These are phyloP conservation scores for Hypsizygus marmoreus DNA, from an alignment of 768 basidiomycete species.

Conservation along the genomic window DNA sequence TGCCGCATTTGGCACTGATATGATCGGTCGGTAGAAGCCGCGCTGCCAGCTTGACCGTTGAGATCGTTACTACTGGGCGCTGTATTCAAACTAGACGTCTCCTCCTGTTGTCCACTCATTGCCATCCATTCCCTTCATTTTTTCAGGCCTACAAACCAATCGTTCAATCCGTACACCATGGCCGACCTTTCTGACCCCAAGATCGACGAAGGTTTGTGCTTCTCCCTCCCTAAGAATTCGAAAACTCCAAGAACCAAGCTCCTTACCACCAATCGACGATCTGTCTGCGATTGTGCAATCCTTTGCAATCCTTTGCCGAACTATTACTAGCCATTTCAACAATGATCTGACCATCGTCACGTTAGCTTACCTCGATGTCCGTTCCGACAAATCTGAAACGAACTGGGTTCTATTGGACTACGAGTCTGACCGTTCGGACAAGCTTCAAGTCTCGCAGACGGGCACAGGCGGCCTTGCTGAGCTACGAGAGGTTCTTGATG, in stretches of 20 bases:
- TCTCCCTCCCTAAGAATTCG: background rate
- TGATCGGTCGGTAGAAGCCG: conserved; percentile 27
- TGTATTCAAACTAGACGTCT: conserved; percentile 4
- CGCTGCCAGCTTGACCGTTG: conserved; percentile 2
- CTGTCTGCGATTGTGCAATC: background rate
- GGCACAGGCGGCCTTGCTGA: conserved; percentile 81
- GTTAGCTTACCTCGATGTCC: conserved; percentile 87
- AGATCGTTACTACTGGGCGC: conserved; percentile 3
- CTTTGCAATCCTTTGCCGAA: conserved; percentile 9
- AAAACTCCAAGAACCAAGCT: background rate
- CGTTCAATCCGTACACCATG: conserved; percentile 42
- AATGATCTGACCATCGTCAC: conserved; percentile 26
- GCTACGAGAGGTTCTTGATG: conserved; percentile 70
- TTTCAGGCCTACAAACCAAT: background rate
- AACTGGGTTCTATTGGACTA: conserved; percentile 94
- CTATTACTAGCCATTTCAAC: conserved; percentile 4
- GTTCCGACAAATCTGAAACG: conserved; percentile 80
- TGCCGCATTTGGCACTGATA: conserved; percentile 11
- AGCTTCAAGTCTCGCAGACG: conserved; percentile 72
- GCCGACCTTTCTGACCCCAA: conserved; percentile 77
- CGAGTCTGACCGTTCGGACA: conserved; percentile 82
- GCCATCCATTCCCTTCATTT: conserved; percentile 2
- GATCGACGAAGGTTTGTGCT: conserved; percentile 66
- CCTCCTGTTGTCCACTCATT: conserved; percentile 2
- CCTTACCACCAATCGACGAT: no score